Conservation (phyloP, 345 rosid species). For the Cochlearia excelsa region DNA sequence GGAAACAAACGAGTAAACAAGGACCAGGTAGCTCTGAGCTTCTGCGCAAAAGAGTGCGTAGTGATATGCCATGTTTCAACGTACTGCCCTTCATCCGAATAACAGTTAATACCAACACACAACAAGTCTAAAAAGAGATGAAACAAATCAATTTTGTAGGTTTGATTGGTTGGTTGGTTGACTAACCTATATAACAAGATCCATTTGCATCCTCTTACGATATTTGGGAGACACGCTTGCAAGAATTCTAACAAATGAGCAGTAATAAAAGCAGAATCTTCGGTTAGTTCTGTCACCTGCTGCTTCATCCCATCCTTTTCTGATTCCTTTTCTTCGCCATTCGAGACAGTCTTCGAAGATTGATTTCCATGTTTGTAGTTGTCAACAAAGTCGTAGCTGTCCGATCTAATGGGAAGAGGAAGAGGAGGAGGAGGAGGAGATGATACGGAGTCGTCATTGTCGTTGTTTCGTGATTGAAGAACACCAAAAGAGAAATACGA, state of each 20-base stretch:
- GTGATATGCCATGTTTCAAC: slow-evolving; percentile 89
- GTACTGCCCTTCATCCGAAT: slow-evolving; percentile 94
- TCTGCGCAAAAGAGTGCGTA: slow-evolving; percentile 83
- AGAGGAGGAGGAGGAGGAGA: slow-evolving; percentile 36
- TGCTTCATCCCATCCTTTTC: slow-evolving; percentile 31
- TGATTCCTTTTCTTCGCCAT: slow-evolving; percentile 16
- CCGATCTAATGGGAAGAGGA: slow-evolving; percentile 47
- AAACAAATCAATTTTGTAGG: slow-evolving; percentile 1
- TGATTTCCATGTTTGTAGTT: slow-evolving; percentile 13
- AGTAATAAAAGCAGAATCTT: slow-evolving; percentile 62
- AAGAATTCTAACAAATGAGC: slow-evolving; percentile 67
- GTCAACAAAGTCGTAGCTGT: slow-evolving; percentile 40
- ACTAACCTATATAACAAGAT: slow-evolving; percentile 69
- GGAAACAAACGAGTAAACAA: slow-evolving; percentile 61
- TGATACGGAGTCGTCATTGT: slow-evolving; percentile 39
- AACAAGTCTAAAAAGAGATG: slow-evolving; percentile 2
- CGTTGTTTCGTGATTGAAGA: slow-evolving; percentile 38
- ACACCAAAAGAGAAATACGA: slow-evolving; percentile 53
- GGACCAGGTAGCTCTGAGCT: slow-evolving; percentile 80
- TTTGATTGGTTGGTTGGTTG: too few species aligned
- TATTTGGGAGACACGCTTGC: slow-evolving; percentile 71
- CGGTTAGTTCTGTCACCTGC: slow-evolving; percentile 45
- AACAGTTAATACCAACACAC: slow-evolving; percentile 37
- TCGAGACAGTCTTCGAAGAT: slow-evolving; percentile 16
- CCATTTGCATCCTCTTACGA: slow-evolving; percentile 89